phyloP scores from a whole-genome alignment of 2,329 filamentous ascomycete genomes.

The Sporothrix humicola region DNA sequence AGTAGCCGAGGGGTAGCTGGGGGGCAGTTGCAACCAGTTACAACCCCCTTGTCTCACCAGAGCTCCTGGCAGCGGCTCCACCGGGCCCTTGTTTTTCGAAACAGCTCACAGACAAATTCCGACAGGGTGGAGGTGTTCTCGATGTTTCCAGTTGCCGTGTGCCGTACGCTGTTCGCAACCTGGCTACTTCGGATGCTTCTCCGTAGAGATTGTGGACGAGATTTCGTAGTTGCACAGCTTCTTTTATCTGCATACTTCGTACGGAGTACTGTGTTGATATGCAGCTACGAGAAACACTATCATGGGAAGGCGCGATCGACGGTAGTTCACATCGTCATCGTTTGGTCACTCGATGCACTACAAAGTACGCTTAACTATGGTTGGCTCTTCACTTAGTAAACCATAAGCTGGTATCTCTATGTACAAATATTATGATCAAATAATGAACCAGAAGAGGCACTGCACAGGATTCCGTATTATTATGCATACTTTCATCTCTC shows the following conservation, averaged over 20 bases:
- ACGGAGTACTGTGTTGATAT: not conserved
- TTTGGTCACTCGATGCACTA: not conserved
- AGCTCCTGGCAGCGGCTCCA: constrained; percentile 23
- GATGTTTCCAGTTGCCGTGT: constrained; percentile 26
- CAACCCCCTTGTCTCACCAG: constrained; percentile 22
- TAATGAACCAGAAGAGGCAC: too few relatives aligned
- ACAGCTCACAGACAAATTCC: constrained; percentile 25
- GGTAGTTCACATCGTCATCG: not conserved
- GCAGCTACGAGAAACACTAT: not conserved
- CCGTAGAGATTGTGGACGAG: not conserved
- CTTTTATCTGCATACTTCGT: not conserved
- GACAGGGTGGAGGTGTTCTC: constrained; percentile 19
- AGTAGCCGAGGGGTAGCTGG: not conserved
- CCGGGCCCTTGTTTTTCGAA: constrained; percentile 25
- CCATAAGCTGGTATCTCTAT: too few relatives aligned
- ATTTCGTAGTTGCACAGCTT: too few relatives aligned
- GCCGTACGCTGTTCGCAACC: not conserved
- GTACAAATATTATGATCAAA: too few relatives aligned
- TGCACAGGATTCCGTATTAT: too few relatives aligned
- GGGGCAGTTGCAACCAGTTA: not conserved
- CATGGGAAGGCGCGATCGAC: not conserved
- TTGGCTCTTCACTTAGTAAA: too few relatives aligned
- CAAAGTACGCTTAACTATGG: not conserved
- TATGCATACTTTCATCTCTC: too few relatives aligned
- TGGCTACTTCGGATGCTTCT: not conserved